phyloP scores from a whole-genome alignment of 2,329 filamentous ascomycete species.

The Aureobasidium sp. region DNA sequence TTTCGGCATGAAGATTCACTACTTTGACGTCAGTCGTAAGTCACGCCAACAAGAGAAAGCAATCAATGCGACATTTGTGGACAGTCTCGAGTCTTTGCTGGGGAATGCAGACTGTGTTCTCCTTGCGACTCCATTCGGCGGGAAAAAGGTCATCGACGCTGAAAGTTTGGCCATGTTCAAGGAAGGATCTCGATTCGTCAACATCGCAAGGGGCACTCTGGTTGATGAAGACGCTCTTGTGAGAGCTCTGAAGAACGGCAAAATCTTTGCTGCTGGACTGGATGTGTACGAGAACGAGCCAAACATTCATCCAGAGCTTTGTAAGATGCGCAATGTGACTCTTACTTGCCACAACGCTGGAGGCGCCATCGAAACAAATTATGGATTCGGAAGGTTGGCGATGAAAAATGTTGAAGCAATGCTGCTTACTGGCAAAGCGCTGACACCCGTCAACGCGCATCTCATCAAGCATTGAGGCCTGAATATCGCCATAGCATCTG shows the following conservation, averaged over 20 bases:
- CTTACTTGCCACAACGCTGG: slow-evolving; percentile 34
- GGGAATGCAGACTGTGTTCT: slow-evolving; percentile 52
- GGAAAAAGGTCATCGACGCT: slow-evolving; percentile 43
- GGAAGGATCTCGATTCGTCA: slow-evolving; percentile 53
- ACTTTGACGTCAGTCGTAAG: slow-evolving; percentile 53
- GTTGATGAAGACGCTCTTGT: slow-evolving; percentile 60
- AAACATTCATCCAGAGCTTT: slow-evolving; percentile 40
- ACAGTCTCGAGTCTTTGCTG: slow-evolving; percentile 46
- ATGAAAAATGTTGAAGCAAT: slow-evolving; percentile 33
- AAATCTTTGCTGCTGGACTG: slow-evolving; percentile 49
- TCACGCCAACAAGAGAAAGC: slow-evolving; percentile 37
- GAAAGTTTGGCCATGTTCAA: slow-evolving; percentile 47
- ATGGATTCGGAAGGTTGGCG: slow-evolving; percentile 36
- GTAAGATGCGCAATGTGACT: slow-evolving; percentile 35
- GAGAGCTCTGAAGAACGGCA: slow-evolving; percentile 48
- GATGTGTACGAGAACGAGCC: slow-evolving; percentile 57
- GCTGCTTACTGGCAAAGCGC: background rate
- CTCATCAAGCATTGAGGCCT: background rate
- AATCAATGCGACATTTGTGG: slow-evolving; percentile 49
- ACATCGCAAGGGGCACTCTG: slow-evolving; percentile 58
- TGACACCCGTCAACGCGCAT: slow-evolving; percentile 14
- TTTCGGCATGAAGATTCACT: slow-evolving; percentile 62
- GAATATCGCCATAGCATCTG: too few relatives aligned
- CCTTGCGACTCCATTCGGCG: slow-evolving; percentile 52
- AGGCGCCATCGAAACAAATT: slow-evolving; percentile 32